These are phyloP conservation scores for Picea sitchensis DNA, from an alignment of 75 land plant species.

Conservation along the genomic window DNA sequence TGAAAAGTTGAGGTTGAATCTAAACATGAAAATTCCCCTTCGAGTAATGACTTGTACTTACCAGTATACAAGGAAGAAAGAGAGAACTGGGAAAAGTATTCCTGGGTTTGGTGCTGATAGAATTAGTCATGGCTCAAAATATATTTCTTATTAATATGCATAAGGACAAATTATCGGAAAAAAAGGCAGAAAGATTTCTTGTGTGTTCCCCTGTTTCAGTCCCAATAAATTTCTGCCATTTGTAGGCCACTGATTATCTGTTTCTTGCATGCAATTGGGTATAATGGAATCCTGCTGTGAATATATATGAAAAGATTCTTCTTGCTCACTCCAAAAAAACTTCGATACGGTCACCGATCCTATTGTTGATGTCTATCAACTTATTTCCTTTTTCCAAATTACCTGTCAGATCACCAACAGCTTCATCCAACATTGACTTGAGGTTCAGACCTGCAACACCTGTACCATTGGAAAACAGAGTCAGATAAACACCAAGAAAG, in stretches of 20 bases:
- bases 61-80: no score
- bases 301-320: not conserved
- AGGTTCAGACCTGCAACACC: conserved; percentile 84
- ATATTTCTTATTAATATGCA: not conserved
- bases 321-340: conserved; percentile 68
- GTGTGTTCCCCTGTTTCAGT: not conserved
- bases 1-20: no score
- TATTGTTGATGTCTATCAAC: conserved; percentile 66
- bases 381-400: conserved; percentile 52
- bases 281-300: not conserved
- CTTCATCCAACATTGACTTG: conserved; percentile 61
- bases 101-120: not conserved
- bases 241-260: not conserved
- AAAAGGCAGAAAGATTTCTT: not conserved
- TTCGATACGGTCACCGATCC: conserved; percentile 83
- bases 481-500: not conserved
- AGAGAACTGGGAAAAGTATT: not conserved
- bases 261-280: not conserved
- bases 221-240: not conserved
- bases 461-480: conserved; percentile 16
- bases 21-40: no score
- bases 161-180: not conserved
- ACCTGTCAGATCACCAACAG: conserved; percentile 29
- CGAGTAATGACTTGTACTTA: no score
- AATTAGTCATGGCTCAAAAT: not conserved